Evolutionary conservation across 2,329 filamentous ascomycete species (phyloP).

Genomic region (Sporothrix mexicana): DNA sequence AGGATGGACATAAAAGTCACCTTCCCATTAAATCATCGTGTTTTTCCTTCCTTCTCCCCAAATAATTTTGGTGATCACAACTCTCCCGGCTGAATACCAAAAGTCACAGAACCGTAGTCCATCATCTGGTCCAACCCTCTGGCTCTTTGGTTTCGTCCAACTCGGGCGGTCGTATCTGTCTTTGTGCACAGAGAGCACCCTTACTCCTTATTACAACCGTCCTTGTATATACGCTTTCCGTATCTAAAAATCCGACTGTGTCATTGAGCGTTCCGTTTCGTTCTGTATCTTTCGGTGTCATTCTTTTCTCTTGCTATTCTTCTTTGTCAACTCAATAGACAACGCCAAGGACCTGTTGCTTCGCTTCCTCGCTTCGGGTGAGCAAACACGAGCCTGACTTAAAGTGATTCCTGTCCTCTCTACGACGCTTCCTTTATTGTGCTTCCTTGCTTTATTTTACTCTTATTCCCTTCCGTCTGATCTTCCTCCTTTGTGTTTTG

Average conservation of each 20-base stretch:
- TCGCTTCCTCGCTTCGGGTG: background rate
- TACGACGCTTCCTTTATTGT: background rate
- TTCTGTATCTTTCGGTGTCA: background rate
- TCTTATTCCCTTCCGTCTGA: background rate
- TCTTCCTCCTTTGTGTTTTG: constrained; percentile 12
- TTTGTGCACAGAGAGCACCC: background rate
- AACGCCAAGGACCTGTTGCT: constrained; percentile 2
- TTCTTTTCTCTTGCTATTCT: background rate
- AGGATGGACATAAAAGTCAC: background rate
- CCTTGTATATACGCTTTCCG: constrained; percentile 2
- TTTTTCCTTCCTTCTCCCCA: background rate
- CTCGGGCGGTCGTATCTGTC: background rate
- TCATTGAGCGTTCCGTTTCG: background rate
- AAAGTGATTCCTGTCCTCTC: background rate
- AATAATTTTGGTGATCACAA: background rate
- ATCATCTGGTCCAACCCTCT: background rate
- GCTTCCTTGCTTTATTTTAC: background rate
- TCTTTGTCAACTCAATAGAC: background rate
- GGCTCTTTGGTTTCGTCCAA: constrained; percentile 1
- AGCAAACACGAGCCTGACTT: constrained; percentile 23
- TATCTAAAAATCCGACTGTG: background rate
- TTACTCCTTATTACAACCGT: background rate
- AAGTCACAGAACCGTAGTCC: background rate
- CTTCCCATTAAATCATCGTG: background rate
- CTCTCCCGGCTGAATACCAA: background rate